A percentile compares a stretch with the other conserved stretches of the same genome.
phyloP scores from a whole-genome alignment of 2,329 filamentous ascomycete species.

The Stachybotrys chartarum region DNA sequence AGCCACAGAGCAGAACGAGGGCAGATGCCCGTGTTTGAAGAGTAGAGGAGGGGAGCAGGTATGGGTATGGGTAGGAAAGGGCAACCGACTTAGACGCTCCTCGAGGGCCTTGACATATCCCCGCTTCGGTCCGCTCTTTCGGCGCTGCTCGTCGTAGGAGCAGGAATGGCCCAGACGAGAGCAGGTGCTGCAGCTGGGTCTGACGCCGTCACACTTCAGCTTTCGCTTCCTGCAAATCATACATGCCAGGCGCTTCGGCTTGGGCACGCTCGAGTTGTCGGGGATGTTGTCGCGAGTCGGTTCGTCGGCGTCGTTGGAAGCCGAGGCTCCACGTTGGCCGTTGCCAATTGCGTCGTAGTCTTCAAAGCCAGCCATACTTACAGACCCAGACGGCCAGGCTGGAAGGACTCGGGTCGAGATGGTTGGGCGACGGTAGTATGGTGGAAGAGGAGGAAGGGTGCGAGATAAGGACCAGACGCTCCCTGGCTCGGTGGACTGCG shows the following conservation, averaged over 20 bases:
- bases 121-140: constrained; percentile 90
- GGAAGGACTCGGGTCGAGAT: too few relatives aligned
- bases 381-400: too few relatives aligned
- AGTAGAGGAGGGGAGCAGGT: neutral
- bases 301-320: constrained; percentile 26
- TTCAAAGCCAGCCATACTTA: neutral
- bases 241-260: constrained; percentile 90
- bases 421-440: too few relatives aligned
- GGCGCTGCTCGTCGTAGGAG: constrained; percentile 84
- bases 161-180: constrained; percentile 80
- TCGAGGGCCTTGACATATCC: constrained; percentile 93
- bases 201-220: constrained; percentile 77
- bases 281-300: constrained; percentile 32
- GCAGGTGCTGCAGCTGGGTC: constrained; percentile 84
- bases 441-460: too few relatives aligned
- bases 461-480: too few relatives aligned
- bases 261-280: constrained; percentile 56
- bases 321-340: constrained; percentile 1
- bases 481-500: too few relatives aligned
- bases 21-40: neutral
- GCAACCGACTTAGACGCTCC: constrained; percentile 77
- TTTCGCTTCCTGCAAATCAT: constrained; percentile 91
- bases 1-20: constrained; percentile 2
- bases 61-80: neutral
- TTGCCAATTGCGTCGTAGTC: neutral